Conservation (phyloP, 495 filamentous ascomycete species). For the Penicillium mononematosum region DNA sequence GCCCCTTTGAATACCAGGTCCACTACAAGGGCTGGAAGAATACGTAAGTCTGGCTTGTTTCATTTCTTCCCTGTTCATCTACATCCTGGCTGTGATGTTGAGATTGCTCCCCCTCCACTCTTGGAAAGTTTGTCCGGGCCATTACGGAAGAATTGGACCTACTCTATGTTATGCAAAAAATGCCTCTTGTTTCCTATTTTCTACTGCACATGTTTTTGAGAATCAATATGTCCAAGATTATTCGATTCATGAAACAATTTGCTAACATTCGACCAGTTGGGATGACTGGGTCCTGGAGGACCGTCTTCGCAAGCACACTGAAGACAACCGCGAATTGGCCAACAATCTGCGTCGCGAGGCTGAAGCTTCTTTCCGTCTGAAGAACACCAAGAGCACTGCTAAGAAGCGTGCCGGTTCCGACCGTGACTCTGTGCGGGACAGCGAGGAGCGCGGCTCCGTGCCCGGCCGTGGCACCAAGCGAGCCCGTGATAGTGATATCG, state of each 20-base stretch:
- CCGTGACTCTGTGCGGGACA: constrained; percentile 74
- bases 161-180: background rate
- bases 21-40: constrained; percentile 99
- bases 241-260: background rate
- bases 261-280: constrained; percentile 59
- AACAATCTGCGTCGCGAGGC: constrained; percentile 46
- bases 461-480: constrained; percentile 67
- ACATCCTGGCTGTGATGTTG: background rate
- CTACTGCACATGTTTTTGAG: background rate
- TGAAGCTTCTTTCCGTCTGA: constrained; percentile 40
- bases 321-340: constrained; percentile 88
- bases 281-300: constrained; percentile 98
- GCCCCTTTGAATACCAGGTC: constrained; percentile 78
- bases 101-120: background rate
- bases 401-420: constrained; percentile 72
- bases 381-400: constrained; percentile 42
- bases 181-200: background rate
- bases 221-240: too few species aligned
- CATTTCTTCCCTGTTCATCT: background rate
- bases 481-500: constrained; percentile 77
- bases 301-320: constrained; percentile 87
- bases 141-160: background rate
- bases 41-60: constrained; percentile 59
- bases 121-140: background rate
- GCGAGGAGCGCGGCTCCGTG: constrained; percentile 77